phyloP scores from a whole-genome alignment of 2,329 filamentous ascomycete genomes.

The Alternaria atra region DNA sequence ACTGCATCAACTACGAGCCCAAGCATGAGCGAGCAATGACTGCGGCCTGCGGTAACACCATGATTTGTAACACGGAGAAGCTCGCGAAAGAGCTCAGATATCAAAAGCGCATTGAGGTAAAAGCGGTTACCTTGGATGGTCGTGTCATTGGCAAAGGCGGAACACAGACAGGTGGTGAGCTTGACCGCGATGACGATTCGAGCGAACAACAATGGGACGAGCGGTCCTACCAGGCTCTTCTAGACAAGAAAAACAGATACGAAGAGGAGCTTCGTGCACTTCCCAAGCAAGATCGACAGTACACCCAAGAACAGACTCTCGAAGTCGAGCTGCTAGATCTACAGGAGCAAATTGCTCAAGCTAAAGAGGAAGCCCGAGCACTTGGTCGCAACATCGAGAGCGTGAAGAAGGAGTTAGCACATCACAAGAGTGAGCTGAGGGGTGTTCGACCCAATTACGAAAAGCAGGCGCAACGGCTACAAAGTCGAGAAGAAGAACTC shows the following conservation, averaged over 20 bases:
- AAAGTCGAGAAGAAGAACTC: constrained; percentile 67
- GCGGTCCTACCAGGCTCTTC: constrained; percentile 85
- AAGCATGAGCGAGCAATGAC: constrained; percentile 90
- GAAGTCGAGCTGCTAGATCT: constrained; percentile 82
- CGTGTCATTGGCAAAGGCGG: constrained; percentile 96
- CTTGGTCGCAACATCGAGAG: constrained; percentile 84
- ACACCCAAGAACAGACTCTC: constrained; percentile 80
- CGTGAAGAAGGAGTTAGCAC: constrained; percentile 82
- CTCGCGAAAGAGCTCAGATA: constrained; percentile 92
- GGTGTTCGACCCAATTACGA: constrained; percentile 81
- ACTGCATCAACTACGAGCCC: constrained; percentile 93
- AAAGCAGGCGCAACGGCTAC: constrained; percentile 74
- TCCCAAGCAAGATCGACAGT: constrained; percentile 78
- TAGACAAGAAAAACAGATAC: constrained; percentile 77
- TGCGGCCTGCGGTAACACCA: constrained; percentile 92
- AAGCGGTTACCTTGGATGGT: constrained; percentile 94
- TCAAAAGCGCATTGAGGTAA: constrained; percentile 83
- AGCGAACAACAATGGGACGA: constrained; percentile 88
- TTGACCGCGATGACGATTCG: constrained; percentile 69
- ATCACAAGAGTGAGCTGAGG: constrained; percentile 75
- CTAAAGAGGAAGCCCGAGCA: constrained; percentile 77
- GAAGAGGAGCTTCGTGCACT: constrained; percentile 80
- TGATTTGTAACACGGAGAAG: constrained; percentile 88
- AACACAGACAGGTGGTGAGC: constrained; percentile 93
- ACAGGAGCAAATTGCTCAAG: constrained; percentile 76